Evolutionary conservation across 106 monocot species (phyloP), one percentile per base, ranked within the genome.

Genomic region (Agapanthus africanus): DNA sequence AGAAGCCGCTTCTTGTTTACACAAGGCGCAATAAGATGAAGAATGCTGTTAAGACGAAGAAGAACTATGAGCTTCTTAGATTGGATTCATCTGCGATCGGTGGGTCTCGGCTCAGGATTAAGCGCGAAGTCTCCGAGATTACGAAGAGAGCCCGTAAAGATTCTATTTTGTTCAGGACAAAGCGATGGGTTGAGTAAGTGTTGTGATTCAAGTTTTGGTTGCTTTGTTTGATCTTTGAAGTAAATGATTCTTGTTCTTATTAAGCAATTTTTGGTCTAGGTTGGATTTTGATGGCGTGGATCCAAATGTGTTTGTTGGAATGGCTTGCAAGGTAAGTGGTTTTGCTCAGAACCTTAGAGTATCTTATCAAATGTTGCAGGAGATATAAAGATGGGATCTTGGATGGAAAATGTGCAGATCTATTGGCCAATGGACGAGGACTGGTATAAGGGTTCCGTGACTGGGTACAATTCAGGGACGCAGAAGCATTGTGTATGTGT

Each of bases 381-480:
- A 5, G n/a, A 18, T 62, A 25, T n/a, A 35, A 61, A 25, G 22
- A 8, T 37, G 63, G 38, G 11, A 63, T 40, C 40, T 54, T 70
- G 36, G 23, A 11, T 50, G n/a, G 11, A 56, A 66, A 47, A 66
- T 41, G 27, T 78, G 81, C 79, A 97, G 97, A 81, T 99, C 64
- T 99, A 78, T 76, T 99, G 97, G 97, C 92, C 97, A 18, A 74
- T 99, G 79, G 97, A 99, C 60, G 80, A 93, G 68, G 73, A 79
- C 44, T 99, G 97, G 97, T 99, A 90, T 47, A 80, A 65, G 70
- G 97, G 92, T 40, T 82, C 83, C 1, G 67, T 99, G 56, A 66
- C 66, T 23, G 72, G 63, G 25, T 99, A 83, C 69, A 74, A 74
- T 83, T 52, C 77, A 30, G 73, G 66, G 11, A 75, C 82, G 28